Conservation (phyloP, 306 rosid species). For the Mimosa bimucronata region DNA sequence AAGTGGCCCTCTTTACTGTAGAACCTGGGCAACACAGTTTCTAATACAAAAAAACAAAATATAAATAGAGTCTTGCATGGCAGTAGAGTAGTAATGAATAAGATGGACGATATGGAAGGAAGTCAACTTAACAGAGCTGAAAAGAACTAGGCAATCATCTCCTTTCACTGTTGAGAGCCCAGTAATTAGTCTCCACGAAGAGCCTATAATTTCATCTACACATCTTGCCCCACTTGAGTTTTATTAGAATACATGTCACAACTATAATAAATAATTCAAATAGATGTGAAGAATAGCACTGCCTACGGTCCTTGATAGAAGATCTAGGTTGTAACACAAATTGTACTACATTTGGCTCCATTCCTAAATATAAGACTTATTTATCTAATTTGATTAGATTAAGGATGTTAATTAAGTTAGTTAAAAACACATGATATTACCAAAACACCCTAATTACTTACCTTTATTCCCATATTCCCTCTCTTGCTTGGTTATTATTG, state of each 20-base stretch:
- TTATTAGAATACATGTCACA: not conserved
- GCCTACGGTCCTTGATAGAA: no score
- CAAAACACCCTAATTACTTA: no score
- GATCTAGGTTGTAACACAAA: no score
- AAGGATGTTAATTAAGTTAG: no score
- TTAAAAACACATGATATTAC: no score
- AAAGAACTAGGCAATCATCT: not conserved
- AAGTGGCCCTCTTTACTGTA: not conserved
- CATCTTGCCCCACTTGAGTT: conserved; percentile 20
- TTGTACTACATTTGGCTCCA: no score
- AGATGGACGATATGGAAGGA: conserved; percentile 16
- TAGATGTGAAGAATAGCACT: not conserved
- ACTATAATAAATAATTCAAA: conserved; percentile 8
- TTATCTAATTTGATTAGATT: no score
- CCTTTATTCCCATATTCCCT: no score
- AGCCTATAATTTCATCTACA: conserved; percentile 8
- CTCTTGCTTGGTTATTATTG: no score
- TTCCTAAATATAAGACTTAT: no score
- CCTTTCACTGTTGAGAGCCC: conserved; percentile 22
- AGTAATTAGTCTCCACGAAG: conserved; percentile 16
- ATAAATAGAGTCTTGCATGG: conserved; percentile 8
- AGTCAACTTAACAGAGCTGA: conserved; percentile 11
- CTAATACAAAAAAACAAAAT: conserved; percentile 3
- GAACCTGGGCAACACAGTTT: conserved; percentile 11
- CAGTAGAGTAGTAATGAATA: not conserved